These are phyloP conservation scores for Oryza glaberrima DNA, from an alignment of 176 grass and related monocot species.

Conservation along the genomic window DNA sequence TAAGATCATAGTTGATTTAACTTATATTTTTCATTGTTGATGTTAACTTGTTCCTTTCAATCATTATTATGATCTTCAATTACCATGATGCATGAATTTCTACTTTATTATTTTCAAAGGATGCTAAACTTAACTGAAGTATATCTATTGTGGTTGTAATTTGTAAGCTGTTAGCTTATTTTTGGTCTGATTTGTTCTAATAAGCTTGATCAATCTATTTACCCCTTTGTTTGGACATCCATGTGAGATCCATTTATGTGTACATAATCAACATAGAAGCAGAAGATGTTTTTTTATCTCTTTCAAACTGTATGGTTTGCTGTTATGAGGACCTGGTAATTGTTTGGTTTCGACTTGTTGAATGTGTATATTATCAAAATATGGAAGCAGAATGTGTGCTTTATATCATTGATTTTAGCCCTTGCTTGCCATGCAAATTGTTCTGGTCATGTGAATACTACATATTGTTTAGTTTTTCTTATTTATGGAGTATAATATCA, in stretches of 20 bases:
- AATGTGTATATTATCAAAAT: background rate
- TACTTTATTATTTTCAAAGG: background rate
- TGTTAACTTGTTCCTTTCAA: background rate
- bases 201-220: conserved; percentile 18
- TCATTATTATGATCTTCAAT: conserved; percentile 14
- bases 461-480: conserved; percentile 3
- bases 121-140: background rate
- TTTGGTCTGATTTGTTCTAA: conserved; percentile 11
- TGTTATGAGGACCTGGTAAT: background rate
- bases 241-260: background rate
- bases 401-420: background rate
- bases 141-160: background rate
- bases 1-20: conserved; percentile 57
- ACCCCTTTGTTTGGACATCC: background rate
- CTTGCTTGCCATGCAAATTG: conserved; percentile 18
- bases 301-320: background rate
- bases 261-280: background rate
- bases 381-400: background rate
- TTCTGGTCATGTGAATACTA: conserved; percentile 8
- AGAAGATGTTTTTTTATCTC: background rate
- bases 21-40: conserved; percentile 17
- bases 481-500: conserved; percentile 7
- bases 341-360: conserved; percentile 1
- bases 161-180: conserved; percentile 16
- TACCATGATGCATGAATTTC: background rate